Evolutionary conservation across 2,329 filamentous ascomycete genomes (phyloP).

Genomic region (Purpureocillium lavendulum): DNA sequence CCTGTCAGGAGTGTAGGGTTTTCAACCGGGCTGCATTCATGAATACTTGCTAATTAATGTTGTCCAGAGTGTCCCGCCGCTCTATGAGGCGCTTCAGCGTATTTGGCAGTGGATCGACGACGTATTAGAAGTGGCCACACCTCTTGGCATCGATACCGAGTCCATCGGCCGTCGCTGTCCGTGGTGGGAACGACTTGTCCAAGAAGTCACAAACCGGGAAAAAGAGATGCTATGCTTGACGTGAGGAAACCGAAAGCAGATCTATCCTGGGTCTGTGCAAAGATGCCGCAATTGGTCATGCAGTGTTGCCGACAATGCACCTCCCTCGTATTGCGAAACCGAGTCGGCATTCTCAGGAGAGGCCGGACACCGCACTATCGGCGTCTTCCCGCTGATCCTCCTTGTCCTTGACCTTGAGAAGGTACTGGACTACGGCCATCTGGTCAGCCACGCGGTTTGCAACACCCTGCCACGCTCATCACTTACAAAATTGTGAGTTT

Average conservation of each 20-base stretch:
- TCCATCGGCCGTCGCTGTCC: conserved; percentile 19
- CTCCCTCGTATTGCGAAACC: background rate
- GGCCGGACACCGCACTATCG: conserved; percentile 28
- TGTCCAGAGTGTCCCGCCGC: conserved; percentile 29
- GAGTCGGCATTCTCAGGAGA: conserved; percentile 1
- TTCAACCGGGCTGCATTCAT: conserved; percentile 1
- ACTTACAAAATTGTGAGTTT: conserved; percentile 29
- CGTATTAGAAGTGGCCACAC: conserved; percentile 12
- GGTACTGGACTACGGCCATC: conserved; percentile 24
- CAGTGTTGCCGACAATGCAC: too few relatives aligned
- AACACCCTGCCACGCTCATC: conserved; percentile 1
- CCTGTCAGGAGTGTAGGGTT: conserved; percentile 27
- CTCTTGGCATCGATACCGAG: conserved; percentile 9
- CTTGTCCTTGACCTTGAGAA: conserved; percentile 21
- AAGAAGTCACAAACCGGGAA: conserved; percentile 19
- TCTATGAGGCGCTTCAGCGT: conserved; percentile 21
- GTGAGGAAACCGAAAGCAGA: conserved; percentile 12
- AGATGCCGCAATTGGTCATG: background rate
- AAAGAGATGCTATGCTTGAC: conserved; percentile 29
- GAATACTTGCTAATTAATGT: conserved; percentile 9
- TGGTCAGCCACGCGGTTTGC: conserved; percentile 10
- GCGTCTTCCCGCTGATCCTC: conserved; percentile 23
- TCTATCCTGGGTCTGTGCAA: background rate
- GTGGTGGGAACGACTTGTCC: conserved; percentile 33
- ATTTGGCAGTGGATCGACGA: conserved; percentile 27